These are phyloP conservation scores for Cladosporium sphaerospermum DNA, from an alignment of 2,329 filamentous ascomycete genomes.

Conservation along the genomic window DNA sequence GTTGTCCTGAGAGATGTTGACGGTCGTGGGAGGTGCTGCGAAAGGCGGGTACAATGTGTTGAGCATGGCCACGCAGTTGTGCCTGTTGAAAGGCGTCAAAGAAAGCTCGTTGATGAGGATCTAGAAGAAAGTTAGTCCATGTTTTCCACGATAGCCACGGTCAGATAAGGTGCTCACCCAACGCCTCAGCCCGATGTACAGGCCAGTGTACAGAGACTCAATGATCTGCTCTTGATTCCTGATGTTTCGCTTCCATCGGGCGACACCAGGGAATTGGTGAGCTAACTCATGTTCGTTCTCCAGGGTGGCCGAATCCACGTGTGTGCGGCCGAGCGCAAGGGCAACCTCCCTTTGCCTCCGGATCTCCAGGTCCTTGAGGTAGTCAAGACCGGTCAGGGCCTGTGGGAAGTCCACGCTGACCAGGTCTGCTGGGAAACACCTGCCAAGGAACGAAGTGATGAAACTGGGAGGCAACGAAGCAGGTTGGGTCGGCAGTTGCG, in stretches of 20 bases:
- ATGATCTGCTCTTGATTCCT: conserved; percentile 45
- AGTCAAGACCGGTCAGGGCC: conserved; percentile 59
- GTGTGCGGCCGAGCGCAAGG: conserved; percentile 48
- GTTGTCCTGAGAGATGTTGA: conserved; percentile 45
- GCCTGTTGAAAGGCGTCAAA: conserved; percentile 56
- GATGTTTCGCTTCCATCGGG: conserved; percentile 46
- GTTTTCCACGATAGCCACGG: background rate
- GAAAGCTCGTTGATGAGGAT: conserved; percentile 61
- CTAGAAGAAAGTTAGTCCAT: conserved; percentile 28
- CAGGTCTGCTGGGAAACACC: conserved; percentile 52
- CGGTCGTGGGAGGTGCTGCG: conserved; percentile 44
- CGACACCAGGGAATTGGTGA: conserved; percentile 48
- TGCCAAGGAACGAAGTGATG: conserved; percentile 55
- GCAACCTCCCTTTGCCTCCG: conserved; percentile 54
- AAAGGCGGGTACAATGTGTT: conserved; percentile 59
- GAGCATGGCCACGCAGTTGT: conserved; percentile 61
- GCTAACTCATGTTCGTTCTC: conserved; percentile 43
- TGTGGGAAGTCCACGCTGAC: conserved; percentile 59
- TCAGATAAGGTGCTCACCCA: conserved; percentile 45
- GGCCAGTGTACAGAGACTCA: conserved; percentile 53
- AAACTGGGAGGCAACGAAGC: conserved; percentile 57
- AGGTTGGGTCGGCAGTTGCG: conserved; percentile 53
- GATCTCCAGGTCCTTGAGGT: conserved; percentile 57
- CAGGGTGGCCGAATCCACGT: conserved; percentile 45
- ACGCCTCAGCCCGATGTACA: conserved; percentile 56